Evolutionary conservation across 2,329 filamentous ascomycete species (phyloP).

Genomic region (Sclerotiophoma versabilis): DNA sequence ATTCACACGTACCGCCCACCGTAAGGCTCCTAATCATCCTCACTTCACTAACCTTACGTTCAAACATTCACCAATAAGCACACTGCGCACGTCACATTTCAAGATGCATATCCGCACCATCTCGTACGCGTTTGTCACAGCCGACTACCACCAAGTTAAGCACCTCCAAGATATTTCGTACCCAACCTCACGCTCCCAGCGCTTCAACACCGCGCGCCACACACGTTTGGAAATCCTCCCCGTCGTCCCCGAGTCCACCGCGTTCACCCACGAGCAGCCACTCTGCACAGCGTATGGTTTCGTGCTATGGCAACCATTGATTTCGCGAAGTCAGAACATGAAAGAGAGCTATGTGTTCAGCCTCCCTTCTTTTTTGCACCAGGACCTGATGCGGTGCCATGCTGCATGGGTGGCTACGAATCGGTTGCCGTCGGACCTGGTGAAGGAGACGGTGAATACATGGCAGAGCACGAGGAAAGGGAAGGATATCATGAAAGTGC

Average conservation of each 20-base stretch:
- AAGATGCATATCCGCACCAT: conserved; percentile 20
- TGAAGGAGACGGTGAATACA: conserved; percentile 8
- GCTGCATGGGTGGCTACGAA: conserved; percentile 1
- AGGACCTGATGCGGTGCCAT: conserved; percentile 1
- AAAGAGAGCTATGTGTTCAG: neutral
- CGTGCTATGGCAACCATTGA: conserved; percentile 41
- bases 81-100: neutral
- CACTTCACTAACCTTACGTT: neutral
- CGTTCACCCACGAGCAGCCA: conserved; percentile 22
- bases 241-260: conserved; percentile 2
- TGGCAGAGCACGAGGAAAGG: neutral
- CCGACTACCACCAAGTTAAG: conserved; percentile 1
- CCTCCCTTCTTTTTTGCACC: neutral
- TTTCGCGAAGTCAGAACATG: conserved; percentile 47
- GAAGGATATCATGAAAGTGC: neutral
- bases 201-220: conserved; percentile 25
- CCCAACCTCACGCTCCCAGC: conserved; percentile 9
- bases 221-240: conserved; percentile 7
- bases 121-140: conserved; percentile 15
- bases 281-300: conserved; percentile 49
- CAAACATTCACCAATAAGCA: neutral
- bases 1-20: neutral
- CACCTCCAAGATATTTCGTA: conserved; percentile 8
- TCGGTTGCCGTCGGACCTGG: conserved; percentile 12
- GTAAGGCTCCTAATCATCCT: neutral